Evolutionary conservation across 768 basidiomycete species (phyloP).

Genomic region (Flagelloscypha sp.): DNA sequence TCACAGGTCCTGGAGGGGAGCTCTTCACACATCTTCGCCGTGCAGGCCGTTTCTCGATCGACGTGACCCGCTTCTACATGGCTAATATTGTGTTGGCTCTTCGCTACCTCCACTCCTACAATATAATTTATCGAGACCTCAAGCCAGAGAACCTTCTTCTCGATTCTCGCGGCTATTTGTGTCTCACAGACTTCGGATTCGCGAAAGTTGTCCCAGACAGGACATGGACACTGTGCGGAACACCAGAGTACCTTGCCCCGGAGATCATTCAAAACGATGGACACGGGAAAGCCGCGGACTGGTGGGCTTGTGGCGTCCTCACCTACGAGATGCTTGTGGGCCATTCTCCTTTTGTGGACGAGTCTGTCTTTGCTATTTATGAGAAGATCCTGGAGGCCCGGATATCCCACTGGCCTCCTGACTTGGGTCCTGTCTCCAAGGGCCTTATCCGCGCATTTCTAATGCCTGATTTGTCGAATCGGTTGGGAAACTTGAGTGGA

Average conservation of each 20-base stretch:
- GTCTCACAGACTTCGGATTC: conserved; percentile 96
- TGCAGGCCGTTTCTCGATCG: conserved; percentile 89
- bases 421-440: conserved; percentile 82
- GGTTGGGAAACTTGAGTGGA: conserved; percentile 88
- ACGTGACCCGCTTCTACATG: conserved; percentile 96
- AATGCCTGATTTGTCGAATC: conserved; percentile 84
- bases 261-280: conserved; percentile 98
- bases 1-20: conserved; percentile 94
- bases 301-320: conserved; percentile 99
- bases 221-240: conserved; percentile 96
- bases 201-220: conserved; percentile 96
- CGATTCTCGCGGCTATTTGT: conserved; percentile 87
- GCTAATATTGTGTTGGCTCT: conserved; percentile 93
- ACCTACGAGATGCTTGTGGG: conserved; percentile 99
- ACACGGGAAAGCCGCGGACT: conserved; percentile 96
- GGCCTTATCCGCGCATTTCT: conserved; percentile 85
- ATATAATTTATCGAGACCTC: conserved; percentile 97
- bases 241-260: conserved; percentile 94
- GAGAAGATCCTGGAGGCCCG: conserved; percentile 90
- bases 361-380: conserved; percentile 94
- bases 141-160: conserved; percentile 98
- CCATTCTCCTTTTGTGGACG: conserved; percentile 97
- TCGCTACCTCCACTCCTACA: conserved; percentile 89
- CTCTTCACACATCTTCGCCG: conserved; percentile 94
- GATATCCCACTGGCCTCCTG: conserved; percentile 86